Percentiles rank a stretch among this genome's conserved stretches.
These are phyloP conservation scores for Saraca asoca DNA, from an alignment of 331 rosid species.

Conservation along the genomic window DNA sequence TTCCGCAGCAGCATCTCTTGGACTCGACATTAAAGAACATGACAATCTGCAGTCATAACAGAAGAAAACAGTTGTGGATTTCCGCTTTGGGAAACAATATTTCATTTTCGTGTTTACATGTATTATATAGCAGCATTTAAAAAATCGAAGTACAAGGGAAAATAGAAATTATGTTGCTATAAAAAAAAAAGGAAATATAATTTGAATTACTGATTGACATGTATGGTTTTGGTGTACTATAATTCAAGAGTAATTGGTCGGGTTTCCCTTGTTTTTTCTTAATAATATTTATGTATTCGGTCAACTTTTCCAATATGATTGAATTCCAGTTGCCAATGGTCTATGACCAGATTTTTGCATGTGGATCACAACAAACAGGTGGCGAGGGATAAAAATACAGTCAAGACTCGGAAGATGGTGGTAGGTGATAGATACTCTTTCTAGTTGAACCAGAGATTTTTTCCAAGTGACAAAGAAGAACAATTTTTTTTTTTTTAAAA, in stretches of 20 bases:
- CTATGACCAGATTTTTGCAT: no score
- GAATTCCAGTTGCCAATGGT: no score
- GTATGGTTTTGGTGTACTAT: not conserved
- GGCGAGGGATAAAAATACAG: no score
- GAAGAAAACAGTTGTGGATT: constrained; percentile 19
- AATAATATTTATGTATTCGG: no score
- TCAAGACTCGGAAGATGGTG: no score
- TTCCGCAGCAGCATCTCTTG: constrained; percentile 31
- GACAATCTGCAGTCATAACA: constrained; percentile 27
- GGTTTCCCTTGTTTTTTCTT: not conserved
- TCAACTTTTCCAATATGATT: no score
- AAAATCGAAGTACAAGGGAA: not conserved
- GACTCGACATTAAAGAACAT: constrained; percentile 36
- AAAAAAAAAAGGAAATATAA: not conserved
- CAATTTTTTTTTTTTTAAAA: no score
- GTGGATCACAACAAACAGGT: no score
- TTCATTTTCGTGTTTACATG: constrained; percentile 17
- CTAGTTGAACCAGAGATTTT: no score
- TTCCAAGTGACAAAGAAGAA: no score
- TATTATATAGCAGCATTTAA: constrained; percentile 7
- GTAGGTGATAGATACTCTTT: no score
- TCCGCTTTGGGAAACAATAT: not conserved
- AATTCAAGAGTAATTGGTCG: not conserved
- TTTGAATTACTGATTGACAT: not conserved
- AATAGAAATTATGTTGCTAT: not conserved